Conservation (phyloP, 345 rosid species). For the Sonneratia caseolaris region DNA sequence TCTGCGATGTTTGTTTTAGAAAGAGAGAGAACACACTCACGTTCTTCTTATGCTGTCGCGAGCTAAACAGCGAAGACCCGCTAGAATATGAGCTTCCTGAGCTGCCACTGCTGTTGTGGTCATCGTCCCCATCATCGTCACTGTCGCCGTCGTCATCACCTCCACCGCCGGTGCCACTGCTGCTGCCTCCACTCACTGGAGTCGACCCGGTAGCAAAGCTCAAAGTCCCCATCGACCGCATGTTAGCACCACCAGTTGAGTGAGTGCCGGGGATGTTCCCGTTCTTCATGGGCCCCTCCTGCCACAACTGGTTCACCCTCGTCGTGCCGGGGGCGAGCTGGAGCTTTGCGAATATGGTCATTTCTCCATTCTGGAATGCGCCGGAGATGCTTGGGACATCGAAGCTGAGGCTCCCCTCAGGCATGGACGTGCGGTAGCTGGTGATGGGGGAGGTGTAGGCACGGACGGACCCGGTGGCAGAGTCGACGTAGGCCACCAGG, state of each 20-base stretch:
- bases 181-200: background rate
- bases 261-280: background rate
- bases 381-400: conserved; percentile 27
- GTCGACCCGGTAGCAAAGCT: background rate
- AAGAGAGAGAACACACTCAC: background rate
- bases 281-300: conserved; percentile 34
- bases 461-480: conserved; percentile 20
- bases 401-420: conserved; percentile 30
- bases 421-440: background rate
- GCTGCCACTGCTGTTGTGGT: background rate
- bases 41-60: background rate
- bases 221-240: background rate
- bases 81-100: background rate
- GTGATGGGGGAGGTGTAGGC: conserved; percentile 29
- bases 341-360: conserved; percentile 55
- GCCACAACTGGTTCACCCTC: conserved; percentile 54
- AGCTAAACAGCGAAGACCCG: background rate
- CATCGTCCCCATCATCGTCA: background rate
- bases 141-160: background rate
- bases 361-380: conserved; percentile 17
- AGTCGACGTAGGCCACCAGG: conserved; percentile 42
- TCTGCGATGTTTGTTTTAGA: no score
- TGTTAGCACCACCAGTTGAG: background rate
- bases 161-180: background rate
- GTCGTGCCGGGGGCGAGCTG: conserved; percentile 20